Evolutionary conservation across 176 grass and related monocot species (phyloP).

Genomic region (Bolboschoenus planiculmis): DNA sequence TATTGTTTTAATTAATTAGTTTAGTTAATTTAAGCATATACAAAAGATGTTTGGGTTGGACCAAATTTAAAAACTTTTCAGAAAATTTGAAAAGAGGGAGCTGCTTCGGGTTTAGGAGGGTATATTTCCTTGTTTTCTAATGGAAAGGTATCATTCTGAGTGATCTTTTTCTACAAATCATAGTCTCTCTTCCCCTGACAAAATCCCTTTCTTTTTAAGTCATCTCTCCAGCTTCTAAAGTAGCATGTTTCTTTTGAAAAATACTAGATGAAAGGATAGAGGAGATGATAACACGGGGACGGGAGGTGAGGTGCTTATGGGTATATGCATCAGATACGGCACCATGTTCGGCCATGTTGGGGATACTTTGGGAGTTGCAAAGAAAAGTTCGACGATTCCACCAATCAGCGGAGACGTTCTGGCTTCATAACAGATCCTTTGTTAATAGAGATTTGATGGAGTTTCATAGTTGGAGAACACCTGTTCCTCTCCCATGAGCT

Average conservation of each 20-base stretch:
- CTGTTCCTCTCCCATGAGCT: constrained; percentile 58
- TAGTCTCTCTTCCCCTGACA: not conserved
- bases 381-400: constrained; percentile 76
- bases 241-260: not conserved
- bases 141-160: not conserved
- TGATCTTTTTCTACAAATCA: not conserved
- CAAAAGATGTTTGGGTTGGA: not conserved
- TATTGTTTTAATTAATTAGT: not conserved
- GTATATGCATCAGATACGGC: constrained; percentile 60
- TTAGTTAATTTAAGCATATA: not conserved
- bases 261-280: constrained; percentile 67
- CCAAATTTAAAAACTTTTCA: not conserved
- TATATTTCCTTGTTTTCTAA: not conserved
- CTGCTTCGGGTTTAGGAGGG: not conserved
- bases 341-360: constrained; percentile 71
- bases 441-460: constrained; percentile 72
- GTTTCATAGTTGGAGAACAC: constrained; percentile 64
- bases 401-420: constrained; percentile 76
- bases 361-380: constrained; percentile 76
- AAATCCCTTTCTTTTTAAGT: not conserved
- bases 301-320: constrained; percentile 66
- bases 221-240: not conserved
- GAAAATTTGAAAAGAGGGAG: not conserved
- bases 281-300: constrained; percentile 56
- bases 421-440: constrained; percentile 75